Evolutionary conservation across 2,329 filamentous ascomycete genomes (phyloP), one percentile per base, ranked within the genome.

Genomic region (Pseudodiploospora longispora): DNA sequence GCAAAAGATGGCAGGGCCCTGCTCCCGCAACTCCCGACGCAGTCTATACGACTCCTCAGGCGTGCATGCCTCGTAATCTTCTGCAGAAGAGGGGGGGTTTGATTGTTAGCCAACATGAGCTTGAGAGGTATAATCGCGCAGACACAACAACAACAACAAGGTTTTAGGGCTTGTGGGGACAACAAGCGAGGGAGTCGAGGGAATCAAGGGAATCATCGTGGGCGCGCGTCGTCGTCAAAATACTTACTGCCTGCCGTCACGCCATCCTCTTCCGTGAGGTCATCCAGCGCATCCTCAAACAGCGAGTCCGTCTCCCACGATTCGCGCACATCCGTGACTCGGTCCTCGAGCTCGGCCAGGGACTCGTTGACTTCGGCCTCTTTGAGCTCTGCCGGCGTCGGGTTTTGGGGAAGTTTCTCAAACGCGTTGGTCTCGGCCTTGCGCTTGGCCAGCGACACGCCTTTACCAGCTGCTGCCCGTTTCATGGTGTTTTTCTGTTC

Each of bases 1-100:
- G 58, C 87, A 80, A 62, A 96, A 95, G 48, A 83, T 75, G 48
- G 80, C 76, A 27, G 86, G 85, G n/a, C 90, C 90, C 49, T 89
- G 71, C 42, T 80, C 73, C 59, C 85, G 85, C 47, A 95, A 72
- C 50, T 85, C 75, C 55, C 82, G 76, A 52, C 85, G 81, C 59
- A 82, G 85, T 12, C 72, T 69, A 47, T 75, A 69, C 28, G 84
- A 80, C 66, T 95, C 84, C 50, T 85, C 78, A 8, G 80, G 70
- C 1, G 80, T 81, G 65, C 83, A 87, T 28, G 68, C 67, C 47
- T 75, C 74, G 33, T 75, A 59, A 54, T 67, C 67, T 19, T 19
- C 19, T 19, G 3, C 19, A 19, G 19, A 19, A 19, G 19, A 3
- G 19, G 19, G 19, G 19, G 2, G 19, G 19, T 2, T 19, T 19